These are phyloP conservation scores for Erucastrum elatum DNA, from an alignment of 345 rosid genomes.

Conservation along the genomic window DNA sequence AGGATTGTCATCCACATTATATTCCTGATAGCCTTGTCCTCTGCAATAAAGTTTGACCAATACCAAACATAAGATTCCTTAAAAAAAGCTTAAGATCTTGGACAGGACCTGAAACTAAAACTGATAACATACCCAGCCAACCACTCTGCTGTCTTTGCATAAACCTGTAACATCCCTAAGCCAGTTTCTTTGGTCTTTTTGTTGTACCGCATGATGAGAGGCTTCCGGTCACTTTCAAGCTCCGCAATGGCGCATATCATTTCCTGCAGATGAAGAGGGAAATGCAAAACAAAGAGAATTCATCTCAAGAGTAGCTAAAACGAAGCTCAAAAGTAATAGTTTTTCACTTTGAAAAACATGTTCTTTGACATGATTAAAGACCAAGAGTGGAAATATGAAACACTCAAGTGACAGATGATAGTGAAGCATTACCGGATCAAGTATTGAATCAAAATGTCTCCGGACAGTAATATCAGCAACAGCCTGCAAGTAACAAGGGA, in stretches of 20 bases:
- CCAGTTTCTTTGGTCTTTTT: conserved; percentile 73
- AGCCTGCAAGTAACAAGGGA: conserved; percentile 59
- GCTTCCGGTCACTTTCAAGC: conserved; percentile 88
- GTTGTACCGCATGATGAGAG: conserved; percentile 57
- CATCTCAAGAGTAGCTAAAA: conserved; percentile 5
- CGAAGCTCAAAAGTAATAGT: conserved; percentile 23
- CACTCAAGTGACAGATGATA: conserved; percentile 7
- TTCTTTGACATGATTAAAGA: background rate
- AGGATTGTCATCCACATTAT: conserved; percentile 55
- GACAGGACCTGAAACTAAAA: conserved; percentile 6
- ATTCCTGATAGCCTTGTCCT: conserved; percentile 60
- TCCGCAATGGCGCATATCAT: conserved; percentile 91
- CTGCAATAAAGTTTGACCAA: conserved; percentile 44
- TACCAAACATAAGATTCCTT: conserved; percentile 18
- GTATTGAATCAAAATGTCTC: conserved; percentile 60
- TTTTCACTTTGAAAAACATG: background rate
- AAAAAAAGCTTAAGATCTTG: background rate
- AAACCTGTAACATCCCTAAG: conserved; percentile 79
- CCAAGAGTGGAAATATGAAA: conserved; percentile 1
- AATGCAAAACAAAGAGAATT: conserved; percentile 12
- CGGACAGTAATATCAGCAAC: conserved; percentile 72
- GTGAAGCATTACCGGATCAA: conserved; percentile 67
- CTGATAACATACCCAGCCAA: conserved; percentile 53
- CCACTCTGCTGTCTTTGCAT: conserved; percentile 67
- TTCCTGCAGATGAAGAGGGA: conserved; percentile 51